Base-by-base conservation (phyloP, 202 grass and related monocot genomes). In the Schoenoplectus tabernaemontani region DNA sequence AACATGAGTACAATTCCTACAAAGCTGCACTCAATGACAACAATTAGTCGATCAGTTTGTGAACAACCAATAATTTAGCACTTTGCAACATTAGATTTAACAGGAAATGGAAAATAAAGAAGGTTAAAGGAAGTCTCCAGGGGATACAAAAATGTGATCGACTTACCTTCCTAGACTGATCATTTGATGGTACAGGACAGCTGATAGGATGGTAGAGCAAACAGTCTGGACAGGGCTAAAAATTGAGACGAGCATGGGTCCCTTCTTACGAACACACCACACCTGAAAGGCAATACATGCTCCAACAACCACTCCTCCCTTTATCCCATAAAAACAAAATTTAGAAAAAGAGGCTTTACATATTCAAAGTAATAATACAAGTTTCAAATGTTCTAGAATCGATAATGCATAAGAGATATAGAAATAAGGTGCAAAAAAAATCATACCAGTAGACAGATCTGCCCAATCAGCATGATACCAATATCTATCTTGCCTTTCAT, bases 1-100 rank as follows among this genome's bases (percentile, higher is more conserved):
- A 88, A 90, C 86, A 93, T 90, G 7, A 93, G 84, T 13, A 83
- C 65, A 8, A 90, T 88, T 68, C 91, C 91, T 81, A 86, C 88
- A 32, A 82, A 43, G 84, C 91, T 88, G 86, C 43, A 78, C 6
- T 28, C 67, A 19, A 54, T 28, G 77, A 60, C 57, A 77, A 4
- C 3, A 63, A 28, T 47, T 62, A 37, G 13, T 12, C 36, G 2
- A 56, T 75, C 17, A 75, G 37, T 44, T 69, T 44, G 63, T 7
- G 0, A 6, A 57, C 5, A 33, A 78, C 13, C 4, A 22, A 69
- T 59, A 36, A 2, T 78, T 68, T 37, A 4, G n/a, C 30, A 17
- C 24, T 12, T 59, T 32, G 19, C n/a, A 42, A 77, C 19, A 36
- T 54, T 51, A 32, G 15, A 57, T 23, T 43, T 70, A 61, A 17